Base-by-base conservation (phyloP, 495 filamentous ascomycete species). In the Aspergillus ellipticus region DNA sequence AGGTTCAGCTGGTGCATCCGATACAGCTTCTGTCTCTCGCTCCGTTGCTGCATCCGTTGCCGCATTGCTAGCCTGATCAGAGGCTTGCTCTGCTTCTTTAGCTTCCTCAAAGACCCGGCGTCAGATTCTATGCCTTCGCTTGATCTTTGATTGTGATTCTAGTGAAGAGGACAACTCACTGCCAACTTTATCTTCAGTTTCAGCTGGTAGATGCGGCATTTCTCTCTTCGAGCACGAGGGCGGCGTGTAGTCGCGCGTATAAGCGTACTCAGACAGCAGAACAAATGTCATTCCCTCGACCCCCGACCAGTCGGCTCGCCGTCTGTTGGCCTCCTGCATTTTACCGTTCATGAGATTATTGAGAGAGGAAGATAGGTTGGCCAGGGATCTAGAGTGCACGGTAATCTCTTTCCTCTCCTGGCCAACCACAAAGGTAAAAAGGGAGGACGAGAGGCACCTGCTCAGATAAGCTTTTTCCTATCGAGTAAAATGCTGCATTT, bases 221-320 rank as follows among this genome's bases (percentile, higher is more conserved):
- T 28, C 22, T 35, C 51, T 21, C 9, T 41, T 4, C 17, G 42
- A 45, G 19, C 41, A 57, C 7, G 24, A 13, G 9, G 61, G 61
- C 10, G 60, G 60, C 0, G 58, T 66, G 49, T 68, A 68, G 37
- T 68, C 56, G 8, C 54, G 35, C 1, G 37, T 4, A 42, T 71
- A 71, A 8, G 61, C 61, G 50, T 54, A 68, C 63, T 71, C 60
- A 55, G 56, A 68, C 13, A 71, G 47, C 22, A 55, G 59, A 55
- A 52, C 17, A 42, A 71, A 71, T 4, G 58, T 71, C 5, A 59
- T 53, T 49, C 55, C 53, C 28, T 66, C 63, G 31, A 68, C 42
- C 37, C 66, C 59, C 20, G 57, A 43, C 65, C 67, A 68, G 41
- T 67, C 61, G 26, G 51, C 55, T 4, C 41, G 54, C 51, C 58